Conservation (phyloP, 208 protist genomes). For the Trypanosoma melophagium region DNA sequence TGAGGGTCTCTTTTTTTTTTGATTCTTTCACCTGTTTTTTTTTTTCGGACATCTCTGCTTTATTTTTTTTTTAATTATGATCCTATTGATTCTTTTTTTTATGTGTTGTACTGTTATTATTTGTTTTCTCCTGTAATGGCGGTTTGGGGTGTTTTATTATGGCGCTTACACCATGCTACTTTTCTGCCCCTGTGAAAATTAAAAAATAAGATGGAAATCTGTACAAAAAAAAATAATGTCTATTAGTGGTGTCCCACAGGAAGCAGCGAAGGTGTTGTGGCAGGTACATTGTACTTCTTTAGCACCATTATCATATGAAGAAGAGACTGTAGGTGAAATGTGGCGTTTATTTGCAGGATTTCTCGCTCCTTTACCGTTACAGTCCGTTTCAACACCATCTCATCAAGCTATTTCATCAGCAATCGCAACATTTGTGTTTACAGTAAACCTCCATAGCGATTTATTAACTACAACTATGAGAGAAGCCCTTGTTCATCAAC, state of each 20-base stretch:
- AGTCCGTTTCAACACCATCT: slow-evolving; percentile 27
- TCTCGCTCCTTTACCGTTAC: slow-evolving; percentile 34
- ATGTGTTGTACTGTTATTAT: too few relatives aligned
- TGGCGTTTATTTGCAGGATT: slow-evolving; percentile 70
- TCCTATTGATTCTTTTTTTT: too few relatives aligned
- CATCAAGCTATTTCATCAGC: not conserved
- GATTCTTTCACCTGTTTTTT: too few relatives aligned
- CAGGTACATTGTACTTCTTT: slow-evolving; percentile 55
- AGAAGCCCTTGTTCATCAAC: slow-evolving; percentile 51
- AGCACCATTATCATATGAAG: slow-evolving; percentile 43
- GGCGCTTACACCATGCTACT: not conserved
- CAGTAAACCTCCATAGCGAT: slow-evolving; percentile 27
- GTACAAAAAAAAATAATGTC: slow-evolving; percentile 16
- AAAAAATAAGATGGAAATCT: not conserved
- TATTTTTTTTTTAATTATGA: too few relatives aligned
- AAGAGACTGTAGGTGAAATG: slow-evolving; percentile 64
- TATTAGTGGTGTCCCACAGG: slow-evolving; percentile 23
- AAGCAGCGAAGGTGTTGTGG: slow-evolving; percentile 59
- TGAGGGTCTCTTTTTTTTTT: too few relatives aligned
- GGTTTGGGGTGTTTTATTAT: too few relatives aligned
- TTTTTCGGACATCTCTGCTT: too few relatives aligned
- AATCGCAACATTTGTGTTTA: slow-evolving; percentile 23
- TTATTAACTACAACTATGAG: slow-evolving; percentile 44
- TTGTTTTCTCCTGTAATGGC: too few relatives aligned
- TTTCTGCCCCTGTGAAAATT: slow-evolving; percentile 2